Percentiles rank a stretch among this genome's conserved stretches.
Conservation (phyloP, 1,284 basidiomycete species). For the Moniliophthora roreri region DNA sequence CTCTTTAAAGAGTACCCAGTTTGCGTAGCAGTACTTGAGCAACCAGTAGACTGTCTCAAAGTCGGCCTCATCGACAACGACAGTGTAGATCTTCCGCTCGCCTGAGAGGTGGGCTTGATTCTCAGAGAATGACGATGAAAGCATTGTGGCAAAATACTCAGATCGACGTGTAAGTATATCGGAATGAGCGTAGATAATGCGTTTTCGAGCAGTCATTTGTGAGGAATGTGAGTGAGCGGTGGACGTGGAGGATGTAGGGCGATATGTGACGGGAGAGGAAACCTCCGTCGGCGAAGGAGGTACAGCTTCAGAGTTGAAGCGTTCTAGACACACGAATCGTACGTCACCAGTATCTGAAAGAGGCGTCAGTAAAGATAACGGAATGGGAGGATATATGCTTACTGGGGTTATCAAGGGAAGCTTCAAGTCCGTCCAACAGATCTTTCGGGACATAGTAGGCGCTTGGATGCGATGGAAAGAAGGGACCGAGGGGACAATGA, state of each 20-base stretch:
- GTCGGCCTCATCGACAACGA: constrained; percentile 80
- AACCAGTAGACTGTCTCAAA: constrained; percentile 85
- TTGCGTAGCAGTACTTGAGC: constrained; percentile 79
- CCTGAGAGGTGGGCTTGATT: constrained; percentile 38
- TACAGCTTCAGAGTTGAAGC: constrained; percentile 35
- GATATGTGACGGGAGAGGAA: constrained; percentile 22
- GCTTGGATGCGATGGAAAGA: constrained; percentile 65
- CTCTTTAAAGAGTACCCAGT: constrained; percentile 68
- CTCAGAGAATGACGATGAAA: constrained; percentile 72
- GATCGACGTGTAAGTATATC: constrained; percentile 72
- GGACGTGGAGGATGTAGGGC: constrained; percentile 36
- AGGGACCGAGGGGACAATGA: constrained; percentile 64
- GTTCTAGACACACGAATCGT: constrained; percentile 71
- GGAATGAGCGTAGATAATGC: constrained; percentile 79
- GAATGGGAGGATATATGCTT: constrained; percentile 31
- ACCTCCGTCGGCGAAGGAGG: constrained; percentile 27
- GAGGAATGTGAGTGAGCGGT: constrained; percentile 39
- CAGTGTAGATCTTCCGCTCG: constrained; percentile 60
- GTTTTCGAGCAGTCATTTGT: constrained; percentile 55
- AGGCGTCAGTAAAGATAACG: not conserved
- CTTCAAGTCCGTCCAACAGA: constrained; percentile 60
- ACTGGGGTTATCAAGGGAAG: constrained; percentile 66
- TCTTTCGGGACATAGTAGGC: constrained; percentile 63
- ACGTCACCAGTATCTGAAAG: constrained; percentile 47
- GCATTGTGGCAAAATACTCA: constrained; percentile 82